Conservation (phyloP, 148 eudicot genomes). For the Bassia scoparia region DNA sequence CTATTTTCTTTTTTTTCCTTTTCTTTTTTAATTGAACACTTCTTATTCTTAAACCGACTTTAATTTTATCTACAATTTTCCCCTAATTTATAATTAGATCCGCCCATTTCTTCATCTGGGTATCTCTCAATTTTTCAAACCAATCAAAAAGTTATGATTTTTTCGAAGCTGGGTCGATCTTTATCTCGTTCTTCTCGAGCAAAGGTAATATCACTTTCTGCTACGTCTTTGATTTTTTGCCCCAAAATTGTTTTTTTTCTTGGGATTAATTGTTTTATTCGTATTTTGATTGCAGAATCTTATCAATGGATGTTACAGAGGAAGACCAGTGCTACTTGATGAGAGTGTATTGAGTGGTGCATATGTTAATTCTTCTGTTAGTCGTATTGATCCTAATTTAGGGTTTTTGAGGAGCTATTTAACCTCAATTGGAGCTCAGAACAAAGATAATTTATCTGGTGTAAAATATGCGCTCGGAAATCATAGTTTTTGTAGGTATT, state of each 20-base stretch:
- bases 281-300: slow-evolving; percentile 43
- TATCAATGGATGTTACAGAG: slow-evolving; percentile 41
- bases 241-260: background rate
- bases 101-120: slow-evolving; percentile 22
- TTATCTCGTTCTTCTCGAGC: slow-evolving; percentile 46
- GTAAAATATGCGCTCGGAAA: slow-evolving; percentile 38
- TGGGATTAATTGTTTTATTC: slow-evolving; percentile 7
- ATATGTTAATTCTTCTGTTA: slow-evolving; percentile 14
- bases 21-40: no score
- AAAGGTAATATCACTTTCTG: slow-evolving; percentile 29
- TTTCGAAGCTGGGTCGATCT: slow-evolving; percentile 49
- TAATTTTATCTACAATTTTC: background rate
- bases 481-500: slow-evolving; percentile 50
- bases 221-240: background rate
- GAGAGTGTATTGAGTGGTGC: slow-evolving; percentile 27
- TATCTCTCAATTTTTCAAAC: background rate
- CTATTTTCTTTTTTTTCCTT: no score
- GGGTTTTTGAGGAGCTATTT: slow-evolving; percentile 67
- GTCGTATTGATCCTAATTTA: slow-evolving; percentile 40
- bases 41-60: background rate
- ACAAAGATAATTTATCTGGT: slow-evolving; percentile 41
- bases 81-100: slow-evolving; percentile 19
- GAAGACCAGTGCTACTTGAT: slow-evolving; percentile 34
- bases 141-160: slow-evolving; percentile 33
- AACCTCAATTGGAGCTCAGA: slow-evolving; percentile 43